Evolutionary conservation across 2,329 filamentous ascomycete species (phyloP), one percentile per base, ranked within the genome.

Genomic region (Calonectria ilicicola): DNA sequence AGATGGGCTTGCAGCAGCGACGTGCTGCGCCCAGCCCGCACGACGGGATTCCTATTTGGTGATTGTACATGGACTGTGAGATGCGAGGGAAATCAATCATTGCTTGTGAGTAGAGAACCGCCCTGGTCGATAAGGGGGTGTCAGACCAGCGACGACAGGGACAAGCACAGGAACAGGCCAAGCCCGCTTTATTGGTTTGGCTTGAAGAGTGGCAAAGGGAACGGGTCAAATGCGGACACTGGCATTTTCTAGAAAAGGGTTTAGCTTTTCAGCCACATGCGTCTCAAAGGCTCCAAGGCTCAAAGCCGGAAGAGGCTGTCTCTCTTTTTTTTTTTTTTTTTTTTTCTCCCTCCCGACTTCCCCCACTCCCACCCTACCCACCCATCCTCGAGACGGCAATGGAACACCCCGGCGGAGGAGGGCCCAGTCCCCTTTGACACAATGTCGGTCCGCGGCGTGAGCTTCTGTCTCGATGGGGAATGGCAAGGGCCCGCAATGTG

Each of bases 41-140:
- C n/a, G n/a, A n/a, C n/a, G n/a, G n/a, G n/a, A n/a, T n/a, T 70
- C 62, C 62, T 49, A n/a, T 65, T 70, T 62, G 17, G 68, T 62
- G 49, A 26, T 21, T 49, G 68, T 70, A 65, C 67, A 70, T 66
- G 51, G n/a, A n/a, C 49, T 70, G 68, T 62, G 62, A 62, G 51
- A 66, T 62, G 63, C 32, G 42, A 65, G 40, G 46, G 23, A 58
- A 58, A 53, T 19, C 53, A 60, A 60, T 60, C 32, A 60, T 19
- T 40, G 53, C 38, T 27, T 60, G n/a, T 14, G 35, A 40, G 53
- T 15, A 60, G 21, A 35, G 53, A 60, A 14, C 53, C 26, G 38
- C 53, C 53, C 53, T 60, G 53, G 53, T 60, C 21, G 53, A 60
- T 60, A 38, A 60, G 23, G 44, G 26, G 53, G 32, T 21, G 56